Conservation (phyloP, 192 early-diverging fungal species). For the Gryganskiella cystojenkinii region DNA sequence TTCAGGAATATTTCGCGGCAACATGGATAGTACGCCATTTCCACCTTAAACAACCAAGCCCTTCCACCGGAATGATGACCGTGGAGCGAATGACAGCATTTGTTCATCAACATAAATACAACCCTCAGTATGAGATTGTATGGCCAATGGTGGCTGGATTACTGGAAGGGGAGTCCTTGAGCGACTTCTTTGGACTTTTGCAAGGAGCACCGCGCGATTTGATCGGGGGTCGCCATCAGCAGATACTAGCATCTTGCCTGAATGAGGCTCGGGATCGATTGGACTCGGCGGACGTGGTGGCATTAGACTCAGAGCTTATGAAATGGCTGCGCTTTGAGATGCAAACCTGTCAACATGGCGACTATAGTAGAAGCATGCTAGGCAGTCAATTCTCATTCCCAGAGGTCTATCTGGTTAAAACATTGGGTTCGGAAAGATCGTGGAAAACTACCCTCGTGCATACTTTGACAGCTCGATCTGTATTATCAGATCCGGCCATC, state of each 20-base stretch:
- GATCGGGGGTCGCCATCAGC: slow-evolving; percentile 15
- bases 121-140: slow-evolving; percentile 29
- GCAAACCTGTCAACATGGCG: neutral
- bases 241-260: slow-evolving; percentile 7
- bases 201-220: slow-evolving; percentile 13
- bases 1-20: slow-evolving; percentile 18
- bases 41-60: neutral
- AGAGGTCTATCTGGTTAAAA: neutral
- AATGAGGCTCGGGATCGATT: slow-evolving; percentile 15
- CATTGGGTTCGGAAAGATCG: neutral
- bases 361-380: neutral
- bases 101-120: slow-evolving; percentile 15
- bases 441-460: neutral
- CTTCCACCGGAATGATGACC: slow-evolving; percentile 9
- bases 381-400: slow-evolving; percentile 1
- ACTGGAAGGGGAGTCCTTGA: neutral
- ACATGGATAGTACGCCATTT: slow-evolving; percentile 2
- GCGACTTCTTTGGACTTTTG: slow-evolving; percentile 1
- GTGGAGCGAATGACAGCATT: neutral
- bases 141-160: slow-evolving; percentile 35
- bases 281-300: neutral
- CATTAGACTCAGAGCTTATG: slow-evolving; percentile 1
- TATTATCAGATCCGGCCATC: slow-evolving; percentile 7
- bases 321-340: slow-evolving; percentile 11
- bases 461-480: slow-evolving; percentile 6